Base-by-base conservation (phyloP, 345 rosid species). In the Clausena lansium region DNA sequence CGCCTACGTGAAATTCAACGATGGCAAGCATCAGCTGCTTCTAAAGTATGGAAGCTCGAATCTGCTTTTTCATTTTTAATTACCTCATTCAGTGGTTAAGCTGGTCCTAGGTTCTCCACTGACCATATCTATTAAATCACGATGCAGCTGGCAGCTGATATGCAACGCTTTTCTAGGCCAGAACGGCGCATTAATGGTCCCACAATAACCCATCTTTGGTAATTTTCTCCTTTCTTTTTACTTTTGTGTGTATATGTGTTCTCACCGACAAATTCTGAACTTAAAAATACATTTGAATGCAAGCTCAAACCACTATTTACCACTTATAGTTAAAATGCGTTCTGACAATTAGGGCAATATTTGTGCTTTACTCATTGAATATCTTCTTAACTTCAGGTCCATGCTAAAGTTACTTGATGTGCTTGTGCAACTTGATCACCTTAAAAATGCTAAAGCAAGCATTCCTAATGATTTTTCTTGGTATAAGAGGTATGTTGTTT, bases 381-480 rank as follows among this genome's bases (percentile, higher is more conserved):
- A 76, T 82, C 50, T 71, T 74, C 71, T 74, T 63, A 70, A 67
- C 67, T 70, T 67, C 85, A 94, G 98, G 98, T 94, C 98, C 38
- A 96, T 96, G 98, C 80, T 96, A 77, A 96, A 89, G 90, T 85
- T 96, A 83, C 94, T 96, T 67, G 99, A 94, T 90, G 91, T 94
- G 84, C 85, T 96, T 75, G 93, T 96, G 88, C 98, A 96, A 88
- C 98, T 96, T 81, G 98, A 96, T 86, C 98, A 94, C 88, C 98
- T 94, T 22, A 96, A 96, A 90, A 96, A 92, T 86, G 98, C 99
- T 74, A 94, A 94, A 85, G 98, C 99, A 79, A 96, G 98, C 86
- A 94, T 96, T 83, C 99, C 98, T 36, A 96, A 96, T 89, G 99
- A 96, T 86, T 96, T 96, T 83, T 91, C 99, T 79, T 96, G 99